A percentile compares a stretch with the other conserved stretches of the same genome.
Conservation (phyloP, 1,139 yeast species). For the Suhomyces bolitotheri region DNA sequence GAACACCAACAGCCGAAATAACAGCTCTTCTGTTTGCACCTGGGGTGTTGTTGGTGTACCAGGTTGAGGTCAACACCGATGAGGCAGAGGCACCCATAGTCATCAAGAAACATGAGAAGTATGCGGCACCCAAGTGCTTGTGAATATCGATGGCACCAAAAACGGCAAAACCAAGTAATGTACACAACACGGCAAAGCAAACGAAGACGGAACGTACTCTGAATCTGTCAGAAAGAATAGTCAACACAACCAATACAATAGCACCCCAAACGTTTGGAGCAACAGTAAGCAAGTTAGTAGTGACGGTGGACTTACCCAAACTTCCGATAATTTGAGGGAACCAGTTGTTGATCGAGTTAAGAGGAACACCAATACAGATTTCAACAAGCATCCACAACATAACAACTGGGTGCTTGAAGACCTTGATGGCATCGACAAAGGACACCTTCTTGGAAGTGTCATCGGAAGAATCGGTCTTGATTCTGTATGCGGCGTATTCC, state of each 20-base stretch:
- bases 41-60: conserved; percentile 55
- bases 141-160: conserved; percentile 46
- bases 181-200: conserved; percentile 35
- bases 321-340: conserved; percentile 37
- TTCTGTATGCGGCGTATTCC: conserved; percentile 26
- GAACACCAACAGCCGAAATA: conserved; percentile 32
- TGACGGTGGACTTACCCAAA: conserved; percentile 30
- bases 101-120: conserved; percentile 39
- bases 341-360: conserved; percentile 50
- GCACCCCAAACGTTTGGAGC: conserved; percentile 37
- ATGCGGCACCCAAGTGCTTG: conserved; percentile 39
- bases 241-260: conserved; percentile 23
- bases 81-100: conserved; percentile 36
- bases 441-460: conserved; percentile 21
- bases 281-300: conserved; percentile 31
- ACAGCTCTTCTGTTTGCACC: conserved; percentile 38
- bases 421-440: conserved; percentile 29
- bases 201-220: conserved; percentile 36
- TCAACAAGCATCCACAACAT: conserved; percentile 38
- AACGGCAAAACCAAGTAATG: conserved; percentile 47
- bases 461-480: conserved; percentile 30
- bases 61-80: conserved; percentile 46
- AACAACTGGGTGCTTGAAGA: conserved; percentile 30
- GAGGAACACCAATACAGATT: conserved; percentile 48
- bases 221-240: conserved; percentile 27